Evolutionary conservation across 2,329 filamentous ascomycete genomes (phyloP).

Genomic region (Colletotrichum sp.): DNA sequence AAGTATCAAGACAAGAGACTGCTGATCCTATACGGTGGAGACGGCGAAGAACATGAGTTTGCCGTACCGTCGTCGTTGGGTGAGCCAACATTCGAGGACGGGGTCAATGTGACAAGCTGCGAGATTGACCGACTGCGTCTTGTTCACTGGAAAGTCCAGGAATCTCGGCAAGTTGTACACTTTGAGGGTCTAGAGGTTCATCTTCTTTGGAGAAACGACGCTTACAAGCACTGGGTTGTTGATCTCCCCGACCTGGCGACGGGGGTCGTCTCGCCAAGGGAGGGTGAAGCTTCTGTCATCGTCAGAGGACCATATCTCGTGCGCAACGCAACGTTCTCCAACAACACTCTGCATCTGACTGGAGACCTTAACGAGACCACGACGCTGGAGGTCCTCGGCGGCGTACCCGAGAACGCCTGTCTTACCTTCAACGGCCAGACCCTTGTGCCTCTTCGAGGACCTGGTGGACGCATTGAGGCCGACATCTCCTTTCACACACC

Average conservation of each 20-base stretch:
- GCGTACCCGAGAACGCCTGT: not conserved
- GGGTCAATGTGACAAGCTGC: not conserved
- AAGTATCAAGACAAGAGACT: constrained; percentile 61
- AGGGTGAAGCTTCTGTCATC: not conserved
- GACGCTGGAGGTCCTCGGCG: not conserved
- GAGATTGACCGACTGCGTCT: not conserved
- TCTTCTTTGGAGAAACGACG: constrained; percentile 34
- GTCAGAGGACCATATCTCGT: not conserved
- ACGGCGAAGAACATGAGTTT: constrained; percentile 65
- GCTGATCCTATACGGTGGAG: constrained; percentile 64
- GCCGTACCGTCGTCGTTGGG: constrained; percentile 37
- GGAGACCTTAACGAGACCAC: not conserved
- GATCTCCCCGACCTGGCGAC: not conserved
- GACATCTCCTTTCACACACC: constrained; percentile 18
- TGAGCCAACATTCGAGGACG: not conserved
- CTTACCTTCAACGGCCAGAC: constrained; percentile 24
- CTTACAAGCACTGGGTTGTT: constrained; percentile 27
- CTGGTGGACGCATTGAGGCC: constrained; percentile 16
- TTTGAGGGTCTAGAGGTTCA: constrained; percentile 17
- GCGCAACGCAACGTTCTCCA: not conserved
- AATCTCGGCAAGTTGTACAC: constrained; percentile 12
- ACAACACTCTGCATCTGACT: not conserved
- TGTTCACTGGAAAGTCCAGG: not conserved
- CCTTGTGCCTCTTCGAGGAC: constrained; percentile 11
- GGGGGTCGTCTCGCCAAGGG: not conserved